Base-by-base conservation (phyloP, 306 rosid genomes). In the Gleditsia sinensis region DNA sequence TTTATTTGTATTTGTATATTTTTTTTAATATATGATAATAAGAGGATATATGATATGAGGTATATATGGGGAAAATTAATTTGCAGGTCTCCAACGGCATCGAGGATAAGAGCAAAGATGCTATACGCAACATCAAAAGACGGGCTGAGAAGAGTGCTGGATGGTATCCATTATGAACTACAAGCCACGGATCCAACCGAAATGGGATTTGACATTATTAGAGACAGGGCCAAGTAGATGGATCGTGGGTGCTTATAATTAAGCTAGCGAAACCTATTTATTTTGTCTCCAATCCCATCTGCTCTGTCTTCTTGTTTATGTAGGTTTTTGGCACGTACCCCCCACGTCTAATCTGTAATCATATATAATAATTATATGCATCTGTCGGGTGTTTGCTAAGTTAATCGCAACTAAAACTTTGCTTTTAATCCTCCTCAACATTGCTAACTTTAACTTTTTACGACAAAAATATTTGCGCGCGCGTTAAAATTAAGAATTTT, bases 181-280 rank as follows among this genome's bases (percentile, higher is more conserved):
- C 94, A 89, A 74, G 94, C 94, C 14, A 89, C 91, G 0, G 94
- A 89, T 61, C 94, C 94, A 9, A 83, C 86, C 0, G 94, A 89
- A 83, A 89, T 87, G 94, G 94, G 88, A 36, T 68, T 89, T 36
- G 94, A 86, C 76, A 87, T 89, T 69, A 61, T 61, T 5, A 61
- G 5, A 61, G 48, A 61, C 30, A 34, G 67, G 27, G 67, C 67
- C 48, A 61, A 61, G 48, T 61, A 2, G 23, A 10, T 1, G n/a
- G n/a, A n/a, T n/a, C n/a, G n/a, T n/a, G n/a, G n/a, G n/a, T n/a
- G n/a, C n/a, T n/a, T n/a, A n/a, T n/a, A n/a, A n/a, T n/a, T n/a
- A n/a, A n/a, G n/a, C n/a, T n/a, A n/a, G n/a, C n/a, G n/a, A n/a
- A n/a, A 10, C n/a, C 4, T 12, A 7, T 37, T 5, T 34, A 3